These are phyloP conservation scores for Plasmodium yoelii DNA, from an alignment of 169 alveolate genomes.

Conservation along the genomic window DNA sequence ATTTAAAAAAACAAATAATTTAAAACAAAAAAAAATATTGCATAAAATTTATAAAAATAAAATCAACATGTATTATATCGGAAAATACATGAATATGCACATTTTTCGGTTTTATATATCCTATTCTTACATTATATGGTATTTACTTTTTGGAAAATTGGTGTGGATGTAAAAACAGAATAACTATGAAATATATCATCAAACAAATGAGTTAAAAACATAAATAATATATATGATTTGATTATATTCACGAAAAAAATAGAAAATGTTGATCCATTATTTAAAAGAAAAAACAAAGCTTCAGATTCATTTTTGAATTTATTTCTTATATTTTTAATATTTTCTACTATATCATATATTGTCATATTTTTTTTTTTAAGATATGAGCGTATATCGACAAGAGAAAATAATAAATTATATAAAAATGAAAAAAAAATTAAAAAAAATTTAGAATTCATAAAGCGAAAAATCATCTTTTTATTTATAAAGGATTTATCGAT, in stretches of 20 bases:
- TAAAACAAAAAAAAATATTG: too few species aligned
- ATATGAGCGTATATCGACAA: slow-evolving; percentile 20
- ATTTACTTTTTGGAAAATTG: neutral
- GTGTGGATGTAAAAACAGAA: slow-evolving; percentile 3
- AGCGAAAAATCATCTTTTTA: slow-evolving; percentile 8
- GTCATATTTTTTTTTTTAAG: slow-evolving; percentile 23
- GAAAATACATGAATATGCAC: neutral
- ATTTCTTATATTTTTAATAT: slow-evolving; percentile 20
- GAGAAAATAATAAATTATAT: slow-evolving; percentile 27
- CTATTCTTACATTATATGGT: neutral
- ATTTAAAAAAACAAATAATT: too few species aligned
- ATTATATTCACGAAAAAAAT: slow-evolving; percentile 35
- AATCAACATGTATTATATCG: too few species aligned
- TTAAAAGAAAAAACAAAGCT: slow-evolving; percentile 15
- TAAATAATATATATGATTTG: slow-evolving; percentile 34
- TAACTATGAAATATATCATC: slow-evolving; percentile 44
- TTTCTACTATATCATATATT: slow-evolving; percentile 7
- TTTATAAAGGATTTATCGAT: neutral
- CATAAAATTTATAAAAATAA: too few species aligned
- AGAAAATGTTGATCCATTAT: slow-evolving; percentile 17
- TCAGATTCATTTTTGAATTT: slow-evolving; percentile 34
- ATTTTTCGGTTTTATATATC: too few species aligned
- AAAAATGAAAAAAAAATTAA: slow-evolving; percentile 44
- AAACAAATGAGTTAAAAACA: slow-evolving; percentile 62
- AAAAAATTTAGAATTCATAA: slow-evolving; percentile 30